phyloP scores from a whole-genome alignment of 1,284 basidiomycete species.

The Puccinia novopanici region DNA sequence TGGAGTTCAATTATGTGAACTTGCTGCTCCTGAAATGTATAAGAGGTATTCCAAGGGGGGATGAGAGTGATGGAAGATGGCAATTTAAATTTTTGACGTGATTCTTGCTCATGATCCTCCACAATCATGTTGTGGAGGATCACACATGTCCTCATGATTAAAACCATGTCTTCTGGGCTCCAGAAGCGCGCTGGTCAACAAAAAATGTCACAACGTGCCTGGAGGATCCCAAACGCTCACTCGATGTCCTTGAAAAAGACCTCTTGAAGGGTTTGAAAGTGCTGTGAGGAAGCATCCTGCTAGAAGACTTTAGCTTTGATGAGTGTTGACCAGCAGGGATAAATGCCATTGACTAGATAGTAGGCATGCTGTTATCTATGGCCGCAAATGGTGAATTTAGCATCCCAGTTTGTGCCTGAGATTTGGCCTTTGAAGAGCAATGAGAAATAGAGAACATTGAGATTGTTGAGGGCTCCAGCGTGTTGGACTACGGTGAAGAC shows the following conservation, averaged over 20 bases:
- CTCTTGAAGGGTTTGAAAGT: no score
- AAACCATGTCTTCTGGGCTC: background rate
- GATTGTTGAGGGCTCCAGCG: slow-evolving; percentile 31
- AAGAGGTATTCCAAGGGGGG: background rate
- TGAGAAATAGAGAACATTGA: background rate
- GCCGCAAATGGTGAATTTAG: background rate
- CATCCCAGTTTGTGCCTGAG: background rate
- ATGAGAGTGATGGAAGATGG: background rate
- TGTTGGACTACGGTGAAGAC: no score
- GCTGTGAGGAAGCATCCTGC: no score
- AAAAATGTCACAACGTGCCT: slow-evolving; percentile 12
- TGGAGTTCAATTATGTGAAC: background rate
- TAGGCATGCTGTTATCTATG: slow-evolving; percentile 1
- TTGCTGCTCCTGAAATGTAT: slow-evolving; percentile 4
- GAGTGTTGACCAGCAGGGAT: no score
- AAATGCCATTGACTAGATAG: slow-evolving; percentile 17
- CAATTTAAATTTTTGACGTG: background rate
- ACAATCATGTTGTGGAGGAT: background rate
- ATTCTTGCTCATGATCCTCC: slow-evolving; percentile 12
- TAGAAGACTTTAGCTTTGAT: no score
- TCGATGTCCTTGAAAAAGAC: no score
- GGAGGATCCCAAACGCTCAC: slow-evolving; percentile 21
- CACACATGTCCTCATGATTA: background rate
- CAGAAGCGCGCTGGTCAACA: background rate
- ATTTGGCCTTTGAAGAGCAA: background rate